phyloP scores from a whole-genome alignment of 2,329 filamentous ascomycete genomes.

The Cadophora luteo-olivacea region DNA sequence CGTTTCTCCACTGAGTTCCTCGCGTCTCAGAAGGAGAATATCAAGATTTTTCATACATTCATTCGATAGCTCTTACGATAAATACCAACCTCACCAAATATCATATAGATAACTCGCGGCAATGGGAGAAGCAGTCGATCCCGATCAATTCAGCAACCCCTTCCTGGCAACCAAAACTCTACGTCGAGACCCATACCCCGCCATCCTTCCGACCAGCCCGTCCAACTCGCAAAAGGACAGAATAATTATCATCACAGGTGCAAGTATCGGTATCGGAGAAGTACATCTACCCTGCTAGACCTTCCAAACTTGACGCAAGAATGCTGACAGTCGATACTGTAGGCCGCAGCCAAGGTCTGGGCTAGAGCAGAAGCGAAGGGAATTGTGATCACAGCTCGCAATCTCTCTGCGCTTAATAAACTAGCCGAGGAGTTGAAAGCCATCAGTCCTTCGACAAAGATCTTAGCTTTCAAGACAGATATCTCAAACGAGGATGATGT shows the following conservation, averaged over 20 bases:
- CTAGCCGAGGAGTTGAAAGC: constrained; percentile 24
- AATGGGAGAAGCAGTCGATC: constrained; percentile 27
- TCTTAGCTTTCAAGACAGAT: constrained; percentile 31
- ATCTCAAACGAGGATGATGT: constrained; percentile 32
- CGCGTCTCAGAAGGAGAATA: neutral
- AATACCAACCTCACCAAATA: neutral
- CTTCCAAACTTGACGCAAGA: too few species aligned
- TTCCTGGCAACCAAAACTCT: constrained; percentile 37
- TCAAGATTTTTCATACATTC: too few species aligned
- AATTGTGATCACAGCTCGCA: constrained; percentile 44
- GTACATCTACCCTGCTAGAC: constrained; percentile 28
- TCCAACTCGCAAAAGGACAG: constrained; percentile 36
- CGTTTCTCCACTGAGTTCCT: too few species aligned
- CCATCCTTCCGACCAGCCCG: constrained; percentile 36
- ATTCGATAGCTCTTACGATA: neutral
- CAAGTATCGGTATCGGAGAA: constrained; percentile 42
- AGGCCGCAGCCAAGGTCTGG: constrained; percentile 42
- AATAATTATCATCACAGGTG: constrained; percentile 41
- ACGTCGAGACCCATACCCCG: constrained; percentile 39
- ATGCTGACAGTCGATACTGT: neutral
- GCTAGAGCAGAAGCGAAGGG: constrained; percentile 40
- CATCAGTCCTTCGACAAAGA: constrained; percentile 24
- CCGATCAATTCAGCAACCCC: constrained; percentile 34
- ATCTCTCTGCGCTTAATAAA: constrained; percentile 25
- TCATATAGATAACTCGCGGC: neutral